phyloP scores from a whole-genome alignment of 2,329 filamentous ascomycete species.

The Acrocalymma vagum region DNA sequence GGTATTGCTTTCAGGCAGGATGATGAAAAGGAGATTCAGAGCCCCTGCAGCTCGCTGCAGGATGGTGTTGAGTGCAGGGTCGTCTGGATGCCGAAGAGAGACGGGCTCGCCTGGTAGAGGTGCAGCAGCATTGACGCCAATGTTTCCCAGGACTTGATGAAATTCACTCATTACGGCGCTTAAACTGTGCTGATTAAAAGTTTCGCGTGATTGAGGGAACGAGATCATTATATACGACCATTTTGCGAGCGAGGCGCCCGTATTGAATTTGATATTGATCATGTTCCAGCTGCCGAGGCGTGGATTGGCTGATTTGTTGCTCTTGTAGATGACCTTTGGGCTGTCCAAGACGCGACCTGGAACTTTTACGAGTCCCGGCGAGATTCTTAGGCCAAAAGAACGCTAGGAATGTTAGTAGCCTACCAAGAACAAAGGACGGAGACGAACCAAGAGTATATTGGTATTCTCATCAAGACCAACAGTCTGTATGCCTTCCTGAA shows the following conservation, averaged over 20 bases:
- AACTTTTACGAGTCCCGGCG: conserved; percentile 71
- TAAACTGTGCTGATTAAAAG: conserved; percentile 11
- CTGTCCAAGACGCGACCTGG: conserved; percentile 70
- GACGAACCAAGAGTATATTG: conserved; percentile 23
- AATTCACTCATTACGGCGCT: conserved; percentile 15
- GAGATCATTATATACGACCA: conserved; percentile 25
- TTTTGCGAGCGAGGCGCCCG: conserved; percentile 7
- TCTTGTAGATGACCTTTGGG: conserved; percentile 68
- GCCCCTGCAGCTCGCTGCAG: conserved; percentile 7
- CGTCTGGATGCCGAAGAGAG: conserved; percentile 10
- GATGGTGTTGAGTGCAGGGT: conserved; percentile 3
- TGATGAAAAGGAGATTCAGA: conserved; percentile 24
- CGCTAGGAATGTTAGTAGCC: conserved; percentile 12
- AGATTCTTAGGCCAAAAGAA: conserved; percentile 69
- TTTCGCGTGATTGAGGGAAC: conserved; percentile 6
- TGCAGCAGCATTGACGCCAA: conserved; percentile 17
- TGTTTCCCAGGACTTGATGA: conserved; percentile 11
- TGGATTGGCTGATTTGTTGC: conserved; percentile 38
- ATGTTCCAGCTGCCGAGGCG: conserved; percentile 66
- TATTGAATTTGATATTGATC: conserved; percentile 27
- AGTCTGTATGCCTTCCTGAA: conserved; percentile 17
- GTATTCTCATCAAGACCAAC: conserved; percentile 21
- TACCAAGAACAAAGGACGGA: not conserved
- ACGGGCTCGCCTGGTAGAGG: conserved; percentile 11
- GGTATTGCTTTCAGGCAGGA: conserved; percentile 23